These are phyloP conservation scores for Russula brevipes DNA, from an alignment of 768 basidiomycete genomes.

Conservation along the genomic window DNA sequence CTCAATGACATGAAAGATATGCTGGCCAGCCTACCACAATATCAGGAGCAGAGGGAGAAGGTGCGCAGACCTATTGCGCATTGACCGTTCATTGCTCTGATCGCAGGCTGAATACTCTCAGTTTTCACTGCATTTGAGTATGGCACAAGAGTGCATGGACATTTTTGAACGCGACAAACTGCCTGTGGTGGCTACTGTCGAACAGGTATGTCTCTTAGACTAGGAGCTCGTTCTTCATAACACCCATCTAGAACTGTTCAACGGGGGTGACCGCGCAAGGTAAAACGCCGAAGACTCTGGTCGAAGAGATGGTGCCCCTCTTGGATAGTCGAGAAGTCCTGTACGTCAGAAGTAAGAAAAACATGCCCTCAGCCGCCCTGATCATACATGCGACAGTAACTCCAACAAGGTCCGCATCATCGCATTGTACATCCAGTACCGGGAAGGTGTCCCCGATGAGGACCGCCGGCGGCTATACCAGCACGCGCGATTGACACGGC, in stretches of 20 bases:
- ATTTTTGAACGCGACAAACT: constrained; percentile 88
- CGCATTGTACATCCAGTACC: constrained; percentile 87
- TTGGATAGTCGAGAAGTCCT: constrained; percentile 81
- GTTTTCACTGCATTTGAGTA: constrained; percentile 95
- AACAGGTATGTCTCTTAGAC: constrained; percentile 56
- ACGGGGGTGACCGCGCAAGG: constrained; percentile 90
- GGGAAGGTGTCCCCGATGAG: constrained; percentile 98
- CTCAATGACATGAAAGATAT: constrained; percentile 99
- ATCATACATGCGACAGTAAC: constrained; percentile 46
- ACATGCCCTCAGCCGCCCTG: constrained; percentile 3
- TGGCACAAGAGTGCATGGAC: constrained; percentile 97
- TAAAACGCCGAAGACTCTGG: constrained; percentile 88
- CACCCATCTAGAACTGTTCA: constrained; percentile 69
- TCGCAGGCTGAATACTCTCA: constrained; percentile 31
- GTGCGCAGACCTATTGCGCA: constrained; percentile 35
- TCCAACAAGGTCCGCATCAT: constrained; percentile 94
- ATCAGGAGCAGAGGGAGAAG: constrained; percentile 93
- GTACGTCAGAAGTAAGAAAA: constrained; percentile 37
- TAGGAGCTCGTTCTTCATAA: neutral
- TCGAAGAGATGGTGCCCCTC: constrained; percentile 98
- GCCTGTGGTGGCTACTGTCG: constrained; percentile 76
- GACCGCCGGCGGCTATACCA: constrained; percentile 92
- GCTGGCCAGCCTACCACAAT: constrained; percentile 91
- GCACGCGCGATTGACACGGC: constrained; percentile 79
- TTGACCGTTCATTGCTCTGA: neutral